A percentile compares a stretch with the other conserved stretches of the same genome.
Evolutionary conservation across 768 basidiomycete genomes (phyloP).

Genomic region (Russula vinacea): DNA sequence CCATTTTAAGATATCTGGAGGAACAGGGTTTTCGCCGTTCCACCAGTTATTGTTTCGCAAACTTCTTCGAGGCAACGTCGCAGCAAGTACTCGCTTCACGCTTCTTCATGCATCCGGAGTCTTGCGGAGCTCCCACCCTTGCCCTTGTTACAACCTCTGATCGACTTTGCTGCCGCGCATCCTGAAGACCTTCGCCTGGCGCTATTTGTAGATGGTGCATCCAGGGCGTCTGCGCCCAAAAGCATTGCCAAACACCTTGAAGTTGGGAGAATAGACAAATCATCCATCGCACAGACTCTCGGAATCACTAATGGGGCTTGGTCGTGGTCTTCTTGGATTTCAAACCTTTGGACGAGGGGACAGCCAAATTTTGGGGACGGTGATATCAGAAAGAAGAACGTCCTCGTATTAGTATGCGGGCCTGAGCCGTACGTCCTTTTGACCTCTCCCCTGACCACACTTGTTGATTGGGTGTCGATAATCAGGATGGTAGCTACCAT

Average conservation of each 20-base stretch:
- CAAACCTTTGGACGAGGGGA: constrained; percentile 15
- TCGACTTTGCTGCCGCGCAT: constrained; percentile 45
- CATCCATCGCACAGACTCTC: constrained; percentile 46
- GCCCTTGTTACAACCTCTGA: constrained; percentile 52
- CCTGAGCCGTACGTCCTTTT: constrained; percentile 65
- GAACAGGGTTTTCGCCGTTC: constrained; percentile 85
- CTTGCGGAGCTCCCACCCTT: constrained; percentile 68
- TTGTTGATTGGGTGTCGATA: constrained; percentile 7
- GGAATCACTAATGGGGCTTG: constrained; percentile 32
- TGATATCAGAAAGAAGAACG: constrained; percentile 33
- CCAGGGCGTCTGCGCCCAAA: constrained; percentile 24
- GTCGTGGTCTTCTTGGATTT: constrained; percentile 36
- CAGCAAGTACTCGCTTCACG: constrained; percentile 54
- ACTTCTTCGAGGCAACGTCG: constrained; percentile 39
- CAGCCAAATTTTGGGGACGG: neutral
- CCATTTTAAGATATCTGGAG: constrained; percentile 68
- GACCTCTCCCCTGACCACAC: constrained; percentile 17
- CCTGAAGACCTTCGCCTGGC: constrained; percentile 56
- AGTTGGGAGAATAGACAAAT: constrained; percentile 54
- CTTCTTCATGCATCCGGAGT: constrained; percentile 68
- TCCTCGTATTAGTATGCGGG: constrained; percentile 75
- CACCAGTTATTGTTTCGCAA: constrained; percentile 65
- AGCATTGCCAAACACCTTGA: constrained; percentile 35
- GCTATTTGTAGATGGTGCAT: constrained; percentile 57
- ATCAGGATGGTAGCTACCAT: constrained; percentile 71